Percentiles rank a stretch among this genome's conserved stretches.
Conservation (phyloP, 1,284 basidiomycete genomes). For the Rhodofomes roseus region DNA sequence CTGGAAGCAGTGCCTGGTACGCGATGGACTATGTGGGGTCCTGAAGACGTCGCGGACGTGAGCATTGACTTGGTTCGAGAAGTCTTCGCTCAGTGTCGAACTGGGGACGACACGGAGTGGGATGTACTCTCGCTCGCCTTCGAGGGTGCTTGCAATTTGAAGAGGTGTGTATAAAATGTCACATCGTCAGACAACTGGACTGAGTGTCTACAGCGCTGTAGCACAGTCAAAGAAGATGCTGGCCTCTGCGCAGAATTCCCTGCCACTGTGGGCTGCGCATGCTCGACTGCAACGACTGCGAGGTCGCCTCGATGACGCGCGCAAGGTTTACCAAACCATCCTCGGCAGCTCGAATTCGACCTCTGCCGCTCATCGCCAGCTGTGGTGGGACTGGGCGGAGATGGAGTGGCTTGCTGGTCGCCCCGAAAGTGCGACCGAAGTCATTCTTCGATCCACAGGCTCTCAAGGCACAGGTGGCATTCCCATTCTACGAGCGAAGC, state of each 20-base stretch:
- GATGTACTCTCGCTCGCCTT: conserved; percentile 62
- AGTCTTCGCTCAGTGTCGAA: conserved; percentile 56
- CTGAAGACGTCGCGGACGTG: conserved; percentile 43
- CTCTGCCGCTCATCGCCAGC: conserved; percentile 36
- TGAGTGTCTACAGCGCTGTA: conserved; percentile 47
- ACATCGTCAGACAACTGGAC: conserved; percentile 5
- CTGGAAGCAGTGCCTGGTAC: conserved; percentile 42
- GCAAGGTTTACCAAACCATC: conserved; percentile 79
- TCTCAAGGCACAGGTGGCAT: conserved; percentile 50
- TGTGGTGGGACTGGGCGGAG: conserved; percentile 91
- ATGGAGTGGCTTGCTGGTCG: conserved; percentile 78
- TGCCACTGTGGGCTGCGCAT: conserved; percentile 78
- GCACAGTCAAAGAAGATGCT: conserved; percentile 75
- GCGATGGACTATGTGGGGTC: conserved; percentile 46
- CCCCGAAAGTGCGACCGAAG: conserved; percentile 44
- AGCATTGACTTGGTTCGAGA: conserved; percentile 46
- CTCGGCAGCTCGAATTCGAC: conserved; percentile 35
- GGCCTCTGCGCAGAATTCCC: conserved; percentile 58
- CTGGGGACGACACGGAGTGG: conserved; percentile 54
- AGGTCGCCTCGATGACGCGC: conserved; percentile 67
- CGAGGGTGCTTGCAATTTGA: conserved; percentile 58
- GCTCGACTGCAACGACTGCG: conserved; percentile 77
- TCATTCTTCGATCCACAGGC: conserved; percentile 52
- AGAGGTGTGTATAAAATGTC: conserved; percentile 26
- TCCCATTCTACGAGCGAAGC: conserved; percentile 54